Conservation (phyloP, 805 yeast genomes). For the Helenozyma rhizophorensis region DNA sequence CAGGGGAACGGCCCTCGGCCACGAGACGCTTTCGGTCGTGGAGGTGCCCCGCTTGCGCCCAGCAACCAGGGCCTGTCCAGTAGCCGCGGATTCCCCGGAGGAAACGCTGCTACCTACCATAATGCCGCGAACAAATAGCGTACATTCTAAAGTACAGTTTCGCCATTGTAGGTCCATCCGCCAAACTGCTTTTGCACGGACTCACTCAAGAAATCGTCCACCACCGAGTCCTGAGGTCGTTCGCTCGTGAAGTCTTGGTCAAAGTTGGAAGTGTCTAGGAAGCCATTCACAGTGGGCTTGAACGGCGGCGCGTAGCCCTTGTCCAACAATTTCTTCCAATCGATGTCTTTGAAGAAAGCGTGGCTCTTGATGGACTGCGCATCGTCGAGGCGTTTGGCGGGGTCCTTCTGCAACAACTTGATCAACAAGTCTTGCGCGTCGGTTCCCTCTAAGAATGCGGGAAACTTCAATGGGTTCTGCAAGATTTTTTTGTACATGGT, state of each 20-base stretch:
- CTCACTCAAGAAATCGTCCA: slow-evolving; percentile 85
- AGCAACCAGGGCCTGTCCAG: slow-evolving; percentile 21
- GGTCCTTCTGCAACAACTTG: slow-evolving; percentile 80
- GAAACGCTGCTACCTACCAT: slow-evolving; percentile 30
- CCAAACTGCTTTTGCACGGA: slow-evolving; percentile 97
- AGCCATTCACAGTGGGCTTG: slow-evolving; percentile 83
- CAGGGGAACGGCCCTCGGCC: slow-evolving; percentile 31
- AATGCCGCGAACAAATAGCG: slow-evolving; percentile 2
- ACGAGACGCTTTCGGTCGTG: slow-evolving; percentile 18
- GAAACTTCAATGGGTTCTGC: slow-evolving; percentile 85
- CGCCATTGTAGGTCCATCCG: slow-evolving; percentile 95
- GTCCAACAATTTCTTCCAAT: slow-evolving; percentile 77
- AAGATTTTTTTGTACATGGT: slow-evolving; percentile 92
- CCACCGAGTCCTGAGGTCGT: slow-evolving; percentile 92
- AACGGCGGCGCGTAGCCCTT: slow-evolving; percentile 94
- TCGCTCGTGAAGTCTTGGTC: slow-evolving; percentile 91
- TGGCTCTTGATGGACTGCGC: slow-evolving; percentile 82
- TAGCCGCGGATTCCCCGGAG: slow-evolving; percentile 32
- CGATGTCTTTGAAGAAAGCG: slow-evolving; percentile 81
- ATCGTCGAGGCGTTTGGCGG: slow-evolving; percentile 72
- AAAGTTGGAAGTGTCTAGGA: slow-evolving; percentile 88
- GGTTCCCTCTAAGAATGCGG: slow-evolving; percentile 71
- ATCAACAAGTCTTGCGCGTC: slow-evolving; percentile 79
- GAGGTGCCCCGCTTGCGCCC: slow-evolving; percentile 33
- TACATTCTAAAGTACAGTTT: slow-evolving; percentile 20